These are phyloP conservation scores for Solanum arcanum DNA, from an alignment of 257 asterid species.

Conservation along the genomic window DNA sequence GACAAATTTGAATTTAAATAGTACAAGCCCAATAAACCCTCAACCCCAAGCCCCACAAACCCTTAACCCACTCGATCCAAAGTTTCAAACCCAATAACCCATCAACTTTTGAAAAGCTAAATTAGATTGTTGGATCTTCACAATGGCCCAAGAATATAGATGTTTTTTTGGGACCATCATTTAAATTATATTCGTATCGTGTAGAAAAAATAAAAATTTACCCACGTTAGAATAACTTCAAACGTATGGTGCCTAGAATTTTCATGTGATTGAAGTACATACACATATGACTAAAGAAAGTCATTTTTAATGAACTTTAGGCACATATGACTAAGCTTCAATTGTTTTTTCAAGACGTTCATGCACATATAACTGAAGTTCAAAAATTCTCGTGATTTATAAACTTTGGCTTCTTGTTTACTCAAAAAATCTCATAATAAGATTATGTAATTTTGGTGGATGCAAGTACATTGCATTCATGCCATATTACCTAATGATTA, in stretches of 20 bases:
- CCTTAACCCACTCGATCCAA: background rate
- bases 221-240: background rate
- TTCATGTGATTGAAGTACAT: background rate
- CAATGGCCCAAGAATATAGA: background rate
- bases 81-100: background rate
- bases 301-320: background rate
- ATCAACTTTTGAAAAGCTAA: background rate
- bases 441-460: background rate
- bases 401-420: background rate
- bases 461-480: background rate
- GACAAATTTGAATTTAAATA: background rate
- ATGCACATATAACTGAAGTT: background rate
- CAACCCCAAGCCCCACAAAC: background rate
- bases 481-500: background rate
- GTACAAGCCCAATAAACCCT: background rate
- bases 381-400: background rate
- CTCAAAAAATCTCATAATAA: background rate
- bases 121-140: background rate
- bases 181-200: too few relatives aligned
- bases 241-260: background rate
- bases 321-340: background rate
- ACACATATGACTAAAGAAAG: background rate
- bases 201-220: too few relatives aligned
- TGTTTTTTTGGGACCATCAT: background rate
- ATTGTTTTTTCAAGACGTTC: too few relatives aligned